Evolutionary conservation across 2,329 filamentous ascomycete genomes (phyloP), one percentile per base, ranked within the genome.

Genomic region (Aspergillus piperis): DNA sequence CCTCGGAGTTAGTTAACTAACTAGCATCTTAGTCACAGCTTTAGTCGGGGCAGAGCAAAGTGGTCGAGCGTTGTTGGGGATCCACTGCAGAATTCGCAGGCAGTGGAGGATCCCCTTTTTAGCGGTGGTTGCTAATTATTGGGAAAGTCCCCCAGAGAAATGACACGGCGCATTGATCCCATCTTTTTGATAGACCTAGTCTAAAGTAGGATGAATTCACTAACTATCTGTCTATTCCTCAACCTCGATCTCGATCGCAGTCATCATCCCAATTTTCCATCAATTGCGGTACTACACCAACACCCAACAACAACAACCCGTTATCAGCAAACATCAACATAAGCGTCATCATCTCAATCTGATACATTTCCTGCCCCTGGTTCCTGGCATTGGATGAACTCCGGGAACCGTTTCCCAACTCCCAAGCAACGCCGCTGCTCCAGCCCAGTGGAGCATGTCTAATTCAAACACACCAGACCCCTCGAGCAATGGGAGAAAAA

Each of bases 381-480:
- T 58, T 32, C 61, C 52, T 36, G 11, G 32, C 11, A 36, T 36
- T 36, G 32, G 32, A 36, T 36, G 32, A 36, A 36, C 32, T 8
- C 11, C 57, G 39, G 56, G 55, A 59, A 25, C 58, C 61, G 63
- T 66, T 36, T 49, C 44, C 44, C 23, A 49, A 15, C 44, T 49
- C 25, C 23, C 47, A 50, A 50, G 47, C 68, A 69, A 70, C 66
- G 62, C 67, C 67, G 68, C 63, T 67, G 64, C 66, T 62, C 62
- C 66, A 68, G 62, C 50, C 54, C 21, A 49, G 70, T 69, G 70
- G 70, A 65, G 65, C 63, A 53, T 61, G 58, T 72, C 50, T 72
- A 72, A 64, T 67, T 73, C 71, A 73, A 74, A 74, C 72, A 66
- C 71, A 63, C 71, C 70, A 71, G 57, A 47, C 58, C 53, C 62